Evolutionary conservation across 169 alveolate species (phyloP).

Genomic region (Plasmodium knowlesi): DNA sequence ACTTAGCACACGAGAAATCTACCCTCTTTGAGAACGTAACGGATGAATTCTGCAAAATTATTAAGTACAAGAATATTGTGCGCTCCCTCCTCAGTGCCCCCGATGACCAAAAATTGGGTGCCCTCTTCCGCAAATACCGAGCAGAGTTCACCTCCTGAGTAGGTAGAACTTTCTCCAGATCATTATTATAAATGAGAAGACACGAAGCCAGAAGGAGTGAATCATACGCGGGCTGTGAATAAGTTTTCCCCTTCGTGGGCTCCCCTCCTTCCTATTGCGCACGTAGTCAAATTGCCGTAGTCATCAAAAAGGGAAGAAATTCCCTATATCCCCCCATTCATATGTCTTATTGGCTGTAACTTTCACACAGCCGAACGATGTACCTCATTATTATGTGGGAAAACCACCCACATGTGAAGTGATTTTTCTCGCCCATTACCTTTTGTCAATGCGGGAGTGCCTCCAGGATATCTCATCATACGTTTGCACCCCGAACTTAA

Average conservation of each 20-base stretch:
- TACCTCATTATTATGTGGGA: background rate
- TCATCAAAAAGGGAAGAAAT: background rate
- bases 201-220: background rate
- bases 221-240: background rate
- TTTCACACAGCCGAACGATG: background rate
- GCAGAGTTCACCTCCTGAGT: constrained; percentile 5
- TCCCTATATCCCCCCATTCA: background rate
- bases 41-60: constrained; percentile 67
- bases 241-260: background rate
- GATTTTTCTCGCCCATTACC: background rate
- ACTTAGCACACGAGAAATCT: constrained; percentile 62
- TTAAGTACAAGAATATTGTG: constrained; percentile 47
- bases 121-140: constrained; percentile 31
- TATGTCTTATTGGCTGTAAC: background rate
- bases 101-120: background rate
- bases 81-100: constrained; percentile 31
- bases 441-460: background rate
- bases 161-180: background rate
- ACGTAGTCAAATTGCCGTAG: background rate
- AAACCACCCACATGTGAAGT: background rate
- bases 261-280: background rate
- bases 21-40: constrained; percentile 65
- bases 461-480: background rate
- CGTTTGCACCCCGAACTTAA: background rate
- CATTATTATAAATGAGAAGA: background rate